Percentiles rank a stretch among this genome's conserved stretches.
These are phyloP conservation scores for Lasiodiplodia gonubiensis DNA, from an alignment of 2,329 filamentous ascomycete genomes.

Conservation along the genomic window DNA sequence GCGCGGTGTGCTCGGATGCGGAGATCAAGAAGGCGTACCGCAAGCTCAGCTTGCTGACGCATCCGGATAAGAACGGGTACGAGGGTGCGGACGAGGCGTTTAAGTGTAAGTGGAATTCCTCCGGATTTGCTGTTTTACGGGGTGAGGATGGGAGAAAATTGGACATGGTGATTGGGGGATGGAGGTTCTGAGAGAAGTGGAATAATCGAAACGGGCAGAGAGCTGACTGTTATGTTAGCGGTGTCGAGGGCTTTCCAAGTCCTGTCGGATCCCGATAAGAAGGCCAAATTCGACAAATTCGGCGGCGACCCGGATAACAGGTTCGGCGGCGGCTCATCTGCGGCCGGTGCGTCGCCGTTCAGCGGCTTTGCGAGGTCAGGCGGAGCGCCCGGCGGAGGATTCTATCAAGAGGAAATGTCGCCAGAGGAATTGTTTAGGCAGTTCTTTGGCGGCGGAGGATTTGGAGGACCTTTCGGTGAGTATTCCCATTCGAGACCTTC, in stretches of 20 bases:
- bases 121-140: not conserved
- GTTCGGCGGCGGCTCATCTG: slow-evolving; percentile 70
- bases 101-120: slow-evolving; percentile 67
- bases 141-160: not conserved
- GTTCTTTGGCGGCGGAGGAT: slow-evolving; percentile 81
- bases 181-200: not conserved
- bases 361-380: slow-evolving; percentile 63
- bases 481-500: slow-evolving; percentile 15
- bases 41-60: slow-evolving; percentile 90
- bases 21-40: slow-evolving; percentile 99
- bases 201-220: not conserved
- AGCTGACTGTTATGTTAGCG: slow-evolving; percentile 57
- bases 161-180: not conserved
- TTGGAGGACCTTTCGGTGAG: slow-evolving; percentile 70
- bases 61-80: slow-evolving; percentile 98
- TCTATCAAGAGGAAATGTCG: slow-evolving; percentile 90
- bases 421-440: slow-evolving; percentile 96
- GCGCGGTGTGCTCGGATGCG: slow-evolving; percentile 70
- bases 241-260: slow-evolving; percentile 92
- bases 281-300: slow-evolving; percentile 83
- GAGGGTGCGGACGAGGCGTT: slow-evolving; percentile 96
- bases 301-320: slow-evolving; percentile 91
- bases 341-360: slow-evolving; percentile 69
- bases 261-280: slow-evolving; percentile 91
- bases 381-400: slow-evolving; percentile 59